These are phyloP conservation scores for Nigrospora sphaerica DNA, from an alignment of 2,329 filamentous ascomycete genomes.

Conservation along the genomic window DNA sequence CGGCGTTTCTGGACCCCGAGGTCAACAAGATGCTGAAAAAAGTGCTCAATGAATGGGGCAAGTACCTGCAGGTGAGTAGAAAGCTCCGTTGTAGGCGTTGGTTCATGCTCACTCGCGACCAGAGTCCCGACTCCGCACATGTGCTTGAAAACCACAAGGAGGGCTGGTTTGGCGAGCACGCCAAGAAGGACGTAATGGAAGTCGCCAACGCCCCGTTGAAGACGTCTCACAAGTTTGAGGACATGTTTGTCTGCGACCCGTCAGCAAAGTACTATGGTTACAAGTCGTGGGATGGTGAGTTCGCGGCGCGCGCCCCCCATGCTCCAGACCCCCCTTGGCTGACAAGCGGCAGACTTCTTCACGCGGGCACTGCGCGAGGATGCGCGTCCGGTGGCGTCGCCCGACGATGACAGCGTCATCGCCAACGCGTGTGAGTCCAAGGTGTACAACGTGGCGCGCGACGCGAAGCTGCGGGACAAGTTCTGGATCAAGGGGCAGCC, in stretches of 20 bases:
- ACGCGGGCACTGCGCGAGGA: constrained; percentile 39
- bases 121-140: constrained; percentile 44
- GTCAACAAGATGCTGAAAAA: constrained; percentile 48
- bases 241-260: constrained; percentile 56
- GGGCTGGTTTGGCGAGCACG: constrained; percentile 51
- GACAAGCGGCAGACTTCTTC: constrained; percentile 39
- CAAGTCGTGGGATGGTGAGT: constrained; percentile 49
- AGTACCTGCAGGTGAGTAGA: constrained; percentile 36
- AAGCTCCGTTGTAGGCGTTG: background rate
- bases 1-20: constrained; percentile 47
- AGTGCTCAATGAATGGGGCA: constrained; percentile 50
- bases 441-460: constrained; percentile 29
- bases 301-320: no score
- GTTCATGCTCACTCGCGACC: background rate
- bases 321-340: background rate
- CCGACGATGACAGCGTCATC: constrained; percentile 41
- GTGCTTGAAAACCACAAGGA: constrained; percentile 35
- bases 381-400: constrained; percentile 40
- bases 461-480: constrained; percentile 37
- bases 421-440: constrained; percentile 51
- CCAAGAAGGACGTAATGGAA: constrained; percentile 37
- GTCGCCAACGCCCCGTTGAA: constrained; percentile 40
- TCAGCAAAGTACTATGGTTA: constrained; percentile 45
- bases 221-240: constrained; percentile 42
- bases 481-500: constrained; percentile 57